These are phyloP conservation scores for Gossypium bickii DNA, from an alignment of 345 rosid genomes.

Conservation along the genomic window DNA sequence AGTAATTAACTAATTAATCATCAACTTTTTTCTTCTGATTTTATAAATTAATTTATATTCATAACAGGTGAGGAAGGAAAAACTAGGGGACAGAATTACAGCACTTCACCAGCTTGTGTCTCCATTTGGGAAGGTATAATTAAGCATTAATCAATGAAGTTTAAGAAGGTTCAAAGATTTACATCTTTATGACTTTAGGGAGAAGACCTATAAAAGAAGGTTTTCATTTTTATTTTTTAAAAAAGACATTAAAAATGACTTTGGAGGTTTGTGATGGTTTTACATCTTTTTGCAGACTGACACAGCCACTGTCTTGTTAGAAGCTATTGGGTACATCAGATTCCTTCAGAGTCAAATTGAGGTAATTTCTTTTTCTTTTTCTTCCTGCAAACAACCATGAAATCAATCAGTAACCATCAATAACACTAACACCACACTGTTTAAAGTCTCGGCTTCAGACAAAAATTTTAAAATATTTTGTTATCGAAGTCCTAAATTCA, in stretches of 20 bases:
- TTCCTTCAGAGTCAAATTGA: slow-evolving; percentile 98
- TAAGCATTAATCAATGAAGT: not conserved
- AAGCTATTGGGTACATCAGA: slow-evolving; percentile 99
- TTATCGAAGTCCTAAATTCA: slow-evolving; percentile 12
- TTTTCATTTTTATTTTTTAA: too few relatives aligned
- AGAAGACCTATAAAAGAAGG: slow-evolving; percentile 13
- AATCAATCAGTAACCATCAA: not conserved
- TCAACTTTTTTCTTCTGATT: not conserved
- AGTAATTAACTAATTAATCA: not conserved
- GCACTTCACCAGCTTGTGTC: slow-evolving; percentile 96
- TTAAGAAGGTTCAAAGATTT: not conserved
- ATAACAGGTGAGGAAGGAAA: slow-evolving; percentile 84
- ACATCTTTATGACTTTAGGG: not conserved
- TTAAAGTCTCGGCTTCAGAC: not conserved
- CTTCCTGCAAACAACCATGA: slow-evolving; percentile 23
- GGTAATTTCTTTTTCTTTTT: slow-evolving; percentile 35
- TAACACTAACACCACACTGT: not conserved
- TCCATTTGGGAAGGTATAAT: slow-evolving; percentile 85
- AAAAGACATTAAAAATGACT: slow-evolving; percentile 24
- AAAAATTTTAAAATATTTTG: not conserved
- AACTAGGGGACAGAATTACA: slow-evolving; percentile 78
- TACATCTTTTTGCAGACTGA: slow-evolving; percentile 84
- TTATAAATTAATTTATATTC: not conserved
- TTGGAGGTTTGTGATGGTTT: slow-evolving; percentile 38
- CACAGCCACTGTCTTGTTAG: slow-evolving; percentile 98